Percentiles rank a stretch among this genome's conserved stretches.
Evolutionary conservation across 768 basidiomycete genomes (phyloP).

Genomic region (Leccinum subgranulosum): DNA sequence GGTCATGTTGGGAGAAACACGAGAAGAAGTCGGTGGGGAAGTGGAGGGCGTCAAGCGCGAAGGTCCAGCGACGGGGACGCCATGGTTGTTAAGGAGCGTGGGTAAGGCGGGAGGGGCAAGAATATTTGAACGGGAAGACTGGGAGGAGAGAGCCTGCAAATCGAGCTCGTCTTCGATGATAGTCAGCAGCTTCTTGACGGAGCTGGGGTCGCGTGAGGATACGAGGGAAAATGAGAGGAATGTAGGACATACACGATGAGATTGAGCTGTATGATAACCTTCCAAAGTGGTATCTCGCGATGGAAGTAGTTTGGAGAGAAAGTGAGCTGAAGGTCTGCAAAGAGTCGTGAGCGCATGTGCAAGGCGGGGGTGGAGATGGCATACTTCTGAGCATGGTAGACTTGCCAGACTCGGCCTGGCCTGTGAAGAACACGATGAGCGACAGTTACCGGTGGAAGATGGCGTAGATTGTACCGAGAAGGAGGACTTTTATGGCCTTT

Average conservation of each 20-base stretch:
- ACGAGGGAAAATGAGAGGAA: neutral
- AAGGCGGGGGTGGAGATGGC: neutral
- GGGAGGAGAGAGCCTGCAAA: conserved; percentile 5
- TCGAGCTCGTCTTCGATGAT: conserved; percentile 48
- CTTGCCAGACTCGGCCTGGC: conserved; percentile 32
- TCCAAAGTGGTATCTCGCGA: conserved; percentile 57
- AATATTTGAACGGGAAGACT: conserved; percentile 2
- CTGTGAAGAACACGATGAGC: conserved; percentile 2
- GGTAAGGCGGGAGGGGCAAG: conserved; percentile 23
- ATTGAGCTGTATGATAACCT: conserved; percentile 65
- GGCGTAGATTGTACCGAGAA: conserved; percentile 17
- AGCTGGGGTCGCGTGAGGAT: conserved; percentile 33
- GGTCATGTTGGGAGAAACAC: neutral
- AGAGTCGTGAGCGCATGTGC: neutral
- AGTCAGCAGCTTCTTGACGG: conserved; percentile 55
- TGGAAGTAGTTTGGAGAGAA: conserved; percentile 63
- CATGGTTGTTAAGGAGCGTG: neutral
- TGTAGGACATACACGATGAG: conserved; percentile 48
- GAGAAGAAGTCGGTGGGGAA: neutral
- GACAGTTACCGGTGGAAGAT: too few relatives aligned
- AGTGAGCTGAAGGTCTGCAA: conserved; percentile 62
- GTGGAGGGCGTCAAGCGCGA: neutral
- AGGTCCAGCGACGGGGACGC: neutral
- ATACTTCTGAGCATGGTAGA: conserved; percentile 31
- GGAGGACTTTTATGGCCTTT: conserved; percentile 26